phyloP scores from a whole-genome alignment of 768 basidiomycete species.

The Pilatotrama ljubarskyi region DNA sequence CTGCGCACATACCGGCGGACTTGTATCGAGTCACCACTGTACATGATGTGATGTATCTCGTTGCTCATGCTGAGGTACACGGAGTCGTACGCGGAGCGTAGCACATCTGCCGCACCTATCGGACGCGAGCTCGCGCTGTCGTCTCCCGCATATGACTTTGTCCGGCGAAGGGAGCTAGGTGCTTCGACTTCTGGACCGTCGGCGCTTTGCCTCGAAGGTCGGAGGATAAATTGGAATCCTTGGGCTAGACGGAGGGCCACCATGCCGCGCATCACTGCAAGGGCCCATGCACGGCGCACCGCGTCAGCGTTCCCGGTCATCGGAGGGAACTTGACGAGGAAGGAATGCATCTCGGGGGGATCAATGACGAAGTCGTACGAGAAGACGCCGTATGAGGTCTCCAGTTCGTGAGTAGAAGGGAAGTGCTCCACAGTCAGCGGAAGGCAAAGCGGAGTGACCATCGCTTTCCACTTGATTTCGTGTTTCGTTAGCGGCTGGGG shows the following conservation, averaged over 20 bases:
- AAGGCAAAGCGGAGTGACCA: slow-evolving; percentile 82
- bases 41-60: slow-evolving; percentile 91
- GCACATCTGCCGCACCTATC: slow-evolving; percentile 63
- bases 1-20: slow-evolving; percentile 84
- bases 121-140: slow-evolving; percentile 56
- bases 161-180: slow-evolving; percentile 41
- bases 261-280: slow-evolving; percentile 89
- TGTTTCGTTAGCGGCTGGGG: slow-evolving; percentile 73
- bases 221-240: slow-evolving; percentile 90
- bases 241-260: slow-evolving; percentile 89
- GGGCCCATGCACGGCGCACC: slow-evolving; percentile 67
- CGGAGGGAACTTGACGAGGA: slow-evolving; percentile 72
- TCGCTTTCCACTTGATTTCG: slow-evolving; percentile 89
- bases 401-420: slow-evolving; percentile 72
- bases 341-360: slow-evolving; percentile 81
- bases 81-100: slow-evolving; percentile 60
- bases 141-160: slow-evolving; percentile 58
- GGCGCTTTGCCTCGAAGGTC: slow-evolving; percentile 35
- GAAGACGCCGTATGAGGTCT: slow-evolving; percentile 75
- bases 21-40: slow-evolving; percentile 87
- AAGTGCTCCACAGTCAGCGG: slow-evolving; percentile 91
- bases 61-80: slow-evolving; percentile 94
- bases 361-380: slow-evolving; percentile 89
- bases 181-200: slow-evolving; percentile 33
- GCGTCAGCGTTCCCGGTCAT: slow-evolving; percentile 53